Percentiles rank a stretch among this genome's conserved stretches.
phyloP scores from a whole-genome alignment of 768 basidiomycete genomes.

The Amyloporia xantha region DNA sequence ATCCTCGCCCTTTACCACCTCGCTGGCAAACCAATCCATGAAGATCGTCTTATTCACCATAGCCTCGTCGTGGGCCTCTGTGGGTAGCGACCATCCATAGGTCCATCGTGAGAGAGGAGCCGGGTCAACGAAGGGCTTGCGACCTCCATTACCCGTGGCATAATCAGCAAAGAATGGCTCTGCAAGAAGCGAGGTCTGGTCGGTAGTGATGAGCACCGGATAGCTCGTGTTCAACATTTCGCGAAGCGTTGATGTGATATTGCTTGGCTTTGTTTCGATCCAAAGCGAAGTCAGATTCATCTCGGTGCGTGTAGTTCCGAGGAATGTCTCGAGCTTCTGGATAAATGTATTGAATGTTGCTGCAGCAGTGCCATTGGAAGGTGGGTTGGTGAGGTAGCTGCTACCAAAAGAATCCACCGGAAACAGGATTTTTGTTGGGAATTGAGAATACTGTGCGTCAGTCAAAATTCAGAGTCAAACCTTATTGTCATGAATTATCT shows the following conservation, averaged over 20 bases:
- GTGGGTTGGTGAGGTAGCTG: constrained; percentile 20
- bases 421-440: constrained; percentile 24
- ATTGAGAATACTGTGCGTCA: constrained; percentile 16
- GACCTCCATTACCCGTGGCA: constrained; percentile 17
- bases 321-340: constrained; percentile 22
- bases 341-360: constrained; percentile 24
- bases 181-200: constrained; percentile 22
- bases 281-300: constrained; percentile 18
- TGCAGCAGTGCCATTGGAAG: constrained; percentile 11
- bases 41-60: constrained; percentile 23
- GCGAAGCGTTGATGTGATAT: constrained; percentile 16
- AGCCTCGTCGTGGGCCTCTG: constrained; percentile 16
- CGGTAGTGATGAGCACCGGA: constrained; percentile 21
- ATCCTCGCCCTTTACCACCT: constrained; percentile 15
- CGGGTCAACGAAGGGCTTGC: constrained; percentile 25
- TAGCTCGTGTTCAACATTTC: constrained; percentile 23
- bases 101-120: constrained; percentile 22
- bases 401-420: constrained; percentile 19
- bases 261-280: constrained; percentile 16
- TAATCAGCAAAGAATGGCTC: constrained; percentile 24
- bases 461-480: no score
- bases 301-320: constrained; percentile 21
- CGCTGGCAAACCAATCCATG: constrained; percentile 24
- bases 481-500: no score
- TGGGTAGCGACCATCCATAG: constrained; percentile 16